Evolutionary conservation across 306 rosid genomes (phyloP).

Genomic region (Medicago arabica): DNA sequence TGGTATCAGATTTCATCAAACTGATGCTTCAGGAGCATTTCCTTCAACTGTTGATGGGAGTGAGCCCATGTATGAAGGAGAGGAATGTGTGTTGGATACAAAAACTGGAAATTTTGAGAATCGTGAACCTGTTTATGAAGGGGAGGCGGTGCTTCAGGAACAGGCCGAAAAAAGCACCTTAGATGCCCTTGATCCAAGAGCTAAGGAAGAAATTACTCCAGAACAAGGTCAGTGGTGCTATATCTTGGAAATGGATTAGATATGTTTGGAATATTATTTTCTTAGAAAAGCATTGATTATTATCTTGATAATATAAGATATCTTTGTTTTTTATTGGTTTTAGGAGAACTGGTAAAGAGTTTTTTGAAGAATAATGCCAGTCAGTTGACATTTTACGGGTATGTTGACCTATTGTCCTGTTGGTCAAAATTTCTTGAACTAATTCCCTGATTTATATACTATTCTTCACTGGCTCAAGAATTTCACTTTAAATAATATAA

Average conservation of each 20-base stretch:
- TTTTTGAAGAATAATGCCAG: constrained; percentile 92
- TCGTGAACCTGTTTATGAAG: constrained; percentile 93
- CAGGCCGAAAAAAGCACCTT: constrained; percentile 77
- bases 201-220: constrained; percentile 76
- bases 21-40: constrained; percentile 62
- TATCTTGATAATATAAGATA: constrained; percentile 23
- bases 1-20: constrained; percentile 48
- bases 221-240: constrained; percentile 65
- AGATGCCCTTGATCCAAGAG: constrained; percentile 44
- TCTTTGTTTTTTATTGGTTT: constrained; percentile 44
- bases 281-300: constrained; percentile 27
- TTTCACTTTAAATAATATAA: constrained; percentile 14
- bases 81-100: constrained; percentile 79
- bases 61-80: constrained; percentile 99
- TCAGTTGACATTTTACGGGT: constrained; percentile 93
- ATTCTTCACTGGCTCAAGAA: constrained; percentile 20
- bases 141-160: constrained; percentile 83
- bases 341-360: constrained; percentile 84
- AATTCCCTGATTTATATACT: constrained; percentile 29
- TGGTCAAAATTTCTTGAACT: constrained; percentile 32
- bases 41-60: constrained; percentile 64
- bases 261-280: constrained; percentile 34
- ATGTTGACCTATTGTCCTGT: constrained; percentile 35
- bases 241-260: constrained; percentile 26
- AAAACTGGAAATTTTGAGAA: constrained; percentile 55